These are phyloP conservation scores for Penicillium vulpinum DNA, from an alignment of 2,329 filamentous ascomycete genomes.

Conservation along the genomic window DNA sequence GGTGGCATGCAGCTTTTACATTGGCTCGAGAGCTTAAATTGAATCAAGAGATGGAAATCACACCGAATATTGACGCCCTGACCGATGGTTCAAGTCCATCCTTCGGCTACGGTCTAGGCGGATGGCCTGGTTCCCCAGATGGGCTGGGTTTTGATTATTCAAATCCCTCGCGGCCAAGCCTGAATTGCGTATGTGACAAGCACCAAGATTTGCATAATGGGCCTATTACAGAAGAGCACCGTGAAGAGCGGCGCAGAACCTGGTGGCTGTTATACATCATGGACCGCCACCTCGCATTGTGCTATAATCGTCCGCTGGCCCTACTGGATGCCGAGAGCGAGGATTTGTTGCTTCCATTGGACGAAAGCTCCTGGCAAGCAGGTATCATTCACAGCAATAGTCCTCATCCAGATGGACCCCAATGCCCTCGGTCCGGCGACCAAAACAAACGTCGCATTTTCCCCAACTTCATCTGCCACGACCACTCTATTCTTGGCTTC, in stretches of 20 bases:
- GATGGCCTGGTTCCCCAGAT: constrained; percentile 53
- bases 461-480: constrained; percentile 80
- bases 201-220: constrained; percentile 27
- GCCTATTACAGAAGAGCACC: constrained; percentile 69
- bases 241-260: constrained; percentile 82
- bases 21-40: constrained; percentile 84
- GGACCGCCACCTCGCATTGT: constrained; percentile 84
- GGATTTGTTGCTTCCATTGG: constrained; percentile 78
- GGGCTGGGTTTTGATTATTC: constrained; percentile 47
- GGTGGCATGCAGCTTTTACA: constrained; percentile 90
- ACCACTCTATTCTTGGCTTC: constrained; percentile 86
- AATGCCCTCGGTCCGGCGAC: constrained; percentile 36
- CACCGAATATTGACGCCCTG: constrained; percentile 32
- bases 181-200: constrained; percentile 40
- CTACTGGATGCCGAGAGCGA: constrained; percentile 87
- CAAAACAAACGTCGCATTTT: constrained; percentile 59
- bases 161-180: constrained; percentile 31
- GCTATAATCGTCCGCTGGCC: constrained; percentile 87
- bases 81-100: constrained; percentile 35
- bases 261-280: constrained; percentile 96
- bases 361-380: constrained; percentile 82
- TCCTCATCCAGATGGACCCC: constrained; percentile 39
- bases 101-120: constrained; percentile 34
- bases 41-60: constrained; percentile 68
- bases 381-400: constrained; percentile 69